Evolutionary conservation across 352 stramenopile genomes (phyloP), one percentile per base, ranked within the genome.

Genomic region (Globisporangium sylvaticum): DNA sequence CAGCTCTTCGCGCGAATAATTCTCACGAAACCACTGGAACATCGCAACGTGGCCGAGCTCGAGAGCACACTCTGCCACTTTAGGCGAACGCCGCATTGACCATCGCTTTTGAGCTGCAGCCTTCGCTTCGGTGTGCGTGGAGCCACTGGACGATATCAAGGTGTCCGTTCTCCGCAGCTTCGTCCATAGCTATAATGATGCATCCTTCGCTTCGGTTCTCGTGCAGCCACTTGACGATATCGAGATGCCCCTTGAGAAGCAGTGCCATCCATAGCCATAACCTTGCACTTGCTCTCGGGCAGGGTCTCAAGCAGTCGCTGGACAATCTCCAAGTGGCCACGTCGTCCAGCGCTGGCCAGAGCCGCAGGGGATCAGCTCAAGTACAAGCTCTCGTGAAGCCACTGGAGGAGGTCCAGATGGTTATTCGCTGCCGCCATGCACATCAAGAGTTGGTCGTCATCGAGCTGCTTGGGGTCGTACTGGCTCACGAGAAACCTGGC

Each of bases 131-230:
- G 18, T 61, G 54, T 15, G 10, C 58, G n/a, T 65, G 59, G 0
- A 65, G 29, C 39, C 25, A 52, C 60, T 58, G 6, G 22, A 65
- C 44, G 5, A 65, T 10, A 2, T 65, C 60, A 2, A 65, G 31
- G 12, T 58, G 12, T 20, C 46, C 46, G 29, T 65, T 65, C 29
- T 7, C 1, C 5, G 60, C 60, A 4, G 70, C 67, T 3, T 9
- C 12, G 20, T 76, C 39, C 50, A 74, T 68, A 1, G 67, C 58
- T 3, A 44, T 18, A 3, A 20, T 48, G 2, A 10, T 46, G 25
- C 62, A 73, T 7, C 57, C 31, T 42, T 65, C 54, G 1, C 6
- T 22, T 0, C 58, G 58, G 34, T 71, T 9, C n/a, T 20, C 58
- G 10, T 66, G 63, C 12, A 70, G 37, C 46, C 46, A 62, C 37